Evolutionary conservation across 768 basidiomycete species (phyloP).

Genomic region (Holtermannia corniformis): DNA sequence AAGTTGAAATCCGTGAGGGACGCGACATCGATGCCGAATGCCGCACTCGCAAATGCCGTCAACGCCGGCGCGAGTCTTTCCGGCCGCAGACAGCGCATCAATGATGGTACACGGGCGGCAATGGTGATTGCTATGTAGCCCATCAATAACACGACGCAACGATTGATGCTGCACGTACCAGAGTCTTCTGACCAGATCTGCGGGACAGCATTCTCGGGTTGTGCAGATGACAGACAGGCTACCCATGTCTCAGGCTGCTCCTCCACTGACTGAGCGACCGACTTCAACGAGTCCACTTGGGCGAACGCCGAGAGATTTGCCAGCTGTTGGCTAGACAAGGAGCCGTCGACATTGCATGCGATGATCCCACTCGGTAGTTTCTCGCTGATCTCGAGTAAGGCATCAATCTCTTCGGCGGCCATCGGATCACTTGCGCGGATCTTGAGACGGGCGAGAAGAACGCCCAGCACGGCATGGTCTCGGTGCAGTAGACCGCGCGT

Average conservation of each 20-base stretch:
- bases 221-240: conserved; percentile 56
- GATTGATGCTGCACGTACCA: conserved; percentile 48
- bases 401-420: conserved; percentile 67
- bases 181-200: conserved; percentile 61
- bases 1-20: conserved; percentile 66
- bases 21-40: conserved; percentile 74
- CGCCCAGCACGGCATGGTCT: conserved; percentile 83
- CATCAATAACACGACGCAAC: background rate
- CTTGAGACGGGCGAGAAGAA: conserved; percentile 82
- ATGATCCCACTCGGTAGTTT: conserved; percentile 2
- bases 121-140: conserved; percentile 52
- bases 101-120: conserved; percentile 61
- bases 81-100: conserved; percentile 80
- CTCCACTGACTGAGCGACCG: conserved; percentile 54
- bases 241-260: conserved; percentile 61
- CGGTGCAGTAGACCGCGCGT: conserved; percentile 80
- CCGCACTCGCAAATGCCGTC: conserved; percentile 59
- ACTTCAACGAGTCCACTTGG: conserved; percentile 34
- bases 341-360: background rate
- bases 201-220: conserved; percentile 64
- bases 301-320: conserved; percentile 21
- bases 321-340: background rate
- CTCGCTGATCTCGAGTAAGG: conserved; percentile 81
- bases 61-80: conserved; percentile 82
- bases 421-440: conserved; percentile 59